Conservation (phyloP, 345 rosid species). For the Cardamine chenopodiifolia region DNA sequence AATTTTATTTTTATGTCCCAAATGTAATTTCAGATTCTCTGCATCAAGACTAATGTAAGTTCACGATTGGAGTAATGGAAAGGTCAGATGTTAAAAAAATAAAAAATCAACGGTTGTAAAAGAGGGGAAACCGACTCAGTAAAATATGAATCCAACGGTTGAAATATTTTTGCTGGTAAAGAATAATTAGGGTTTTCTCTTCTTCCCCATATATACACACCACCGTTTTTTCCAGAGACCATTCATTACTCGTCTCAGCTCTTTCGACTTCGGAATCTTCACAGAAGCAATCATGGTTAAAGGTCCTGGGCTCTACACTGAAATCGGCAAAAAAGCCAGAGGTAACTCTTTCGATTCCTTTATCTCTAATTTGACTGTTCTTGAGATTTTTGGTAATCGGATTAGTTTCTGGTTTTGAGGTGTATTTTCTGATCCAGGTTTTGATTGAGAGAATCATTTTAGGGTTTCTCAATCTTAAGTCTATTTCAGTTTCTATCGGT, state of each 20-base stretch:
- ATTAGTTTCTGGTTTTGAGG: neutral
- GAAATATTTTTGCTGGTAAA: constrained; percentile 13
- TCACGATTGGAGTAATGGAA: no score
- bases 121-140: constrained; percentile 1
- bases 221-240: neutral
- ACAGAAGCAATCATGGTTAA: constrained; percentile 56
- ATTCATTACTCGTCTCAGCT: neutral
- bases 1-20: no score
- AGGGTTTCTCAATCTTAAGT: neutral
- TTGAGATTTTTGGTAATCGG: constrained; percentile 26
- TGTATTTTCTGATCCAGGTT: neutral
- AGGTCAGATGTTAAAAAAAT: no score
- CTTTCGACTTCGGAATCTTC: neutral
- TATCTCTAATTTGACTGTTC: neutral
- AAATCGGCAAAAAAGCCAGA: constrained; percentile 91
- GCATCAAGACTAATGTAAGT: no score
- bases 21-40: no score
- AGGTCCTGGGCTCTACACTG: constrained; percentile 95
- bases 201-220: constrained; percentile 13
- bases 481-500: neutral
- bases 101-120: constrained; percentile 41
- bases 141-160: constrained; percentile 29
- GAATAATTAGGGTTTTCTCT: constrained; percentile 34
- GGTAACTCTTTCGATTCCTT: constrained; percentile 43
- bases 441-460: neutral